These are phyloP conservation scores for Zoysia japonica DNA, from an alignment of 176 grass and related monocot species.

Conservation along the genomic window DNA sequence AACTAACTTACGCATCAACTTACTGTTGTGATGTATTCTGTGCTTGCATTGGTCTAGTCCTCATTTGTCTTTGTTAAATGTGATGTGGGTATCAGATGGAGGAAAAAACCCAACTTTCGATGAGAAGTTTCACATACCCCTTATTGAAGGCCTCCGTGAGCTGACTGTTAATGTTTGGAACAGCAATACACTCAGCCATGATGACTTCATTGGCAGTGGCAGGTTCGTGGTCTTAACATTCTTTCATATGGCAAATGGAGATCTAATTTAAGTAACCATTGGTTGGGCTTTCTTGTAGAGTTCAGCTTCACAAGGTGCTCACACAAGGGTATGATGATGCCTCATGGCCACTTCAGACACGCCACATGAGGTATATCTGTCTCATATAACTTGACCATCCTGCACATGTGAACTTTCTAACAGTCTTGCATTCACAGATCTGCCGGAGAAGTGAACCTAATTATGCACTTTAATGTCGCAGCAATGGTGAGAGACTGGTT, in stretches of 20 bases:
- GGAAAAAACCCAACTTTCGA: constrained; percentile 77
- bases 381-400: constrained; percentile 13
- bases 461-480: constrained; percentile 75
- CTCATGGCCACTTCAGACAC: constrained; percentile 77
- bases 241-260: background rate
- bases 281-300: constrained; percentile 40
- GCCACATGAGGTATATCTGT: constrained; percentile 49
- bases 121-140: constrained; percentile 79
- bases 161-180: constrained; percentile 63
- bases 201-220: constrained; percentile 75
- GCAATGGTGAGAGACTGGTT: constrained; percentile 48
- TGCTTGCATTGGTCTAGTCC: background rate
- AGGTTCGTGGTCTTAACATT: constrained; percentile 47
- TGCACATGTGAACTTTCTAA: constrained; percentile 34
- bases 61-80: constrained; percentile 17
- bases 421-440: constrained; percentile 43
- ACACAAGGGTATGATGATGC: constrained; percentile 70
- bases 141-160: constrained; percentile 84
- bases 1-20: background rate
- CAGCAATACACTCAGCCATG: constrained; percentile 72
- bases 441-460: constrained; percentile 72
- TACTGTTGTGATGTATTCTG: constrained; percentile 2
- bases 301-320: constrained; percentile 79
- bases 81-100: constrained; percentile 63
- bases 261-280: constrained; percentile 22